Percentiles rank a stretch among this genome's conserved stretches.
phyloP scores from a whole-genome alignment of 2,329 filamentous ascomycete species.

The Calonectria henricotiae region DNA sequence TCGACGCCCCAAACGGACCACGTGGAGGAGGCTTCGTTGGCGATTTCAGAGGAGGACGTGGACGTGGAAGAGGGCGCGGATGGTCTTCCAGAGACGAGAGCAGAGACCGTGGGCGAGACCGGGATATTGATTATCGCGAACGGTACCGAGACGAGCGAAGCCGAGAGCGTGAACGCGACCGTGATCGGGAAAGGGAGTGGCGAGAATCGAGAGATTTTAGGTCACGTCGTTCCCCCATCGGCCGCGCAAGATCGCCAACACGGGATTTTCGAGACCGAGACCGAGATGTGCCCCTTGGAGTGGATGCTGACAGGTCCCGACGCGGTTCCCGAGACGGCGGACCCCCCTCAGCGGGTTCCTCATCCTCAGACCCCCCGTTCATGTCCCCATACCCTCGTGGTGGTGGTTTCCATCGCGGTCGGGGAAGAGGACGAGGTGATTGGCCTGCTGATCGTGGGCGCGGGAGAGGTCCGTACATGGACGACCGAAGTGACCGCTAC shows the following conservation, averaged over 20 bases:
- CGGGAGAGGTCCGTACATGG: conserved; percentile 70
- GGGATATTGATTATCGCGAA: conserved; percentile 74
- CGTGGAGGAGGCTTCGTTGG: conserved; percentile 78
- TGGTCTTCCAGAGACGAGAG: conserved; percentile 75
- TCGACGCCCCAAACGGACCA: conserved; percentile 79
- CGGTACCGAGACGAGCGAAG: conserved; percentile 74
- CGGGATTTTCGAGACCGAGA: conserved; percentile 77
- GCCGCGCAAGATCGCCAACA: conserved; percentile 76
- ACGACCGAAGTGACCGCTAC: conserved; percentile 75
- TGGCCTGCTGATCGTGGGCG: conserved; percentile 67
- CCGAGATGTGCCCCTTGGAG: conserved; percentile 72
- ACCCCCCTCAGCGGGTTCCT: conserved; percentile 80
- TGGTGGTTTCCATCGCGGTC: conserved; percentile 71
- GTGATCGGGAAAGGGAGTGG: conserved; percentile 69
- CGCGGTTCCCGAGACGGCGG: conserved; percentile 80
- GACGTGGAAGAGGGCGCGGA: conserved; percentile 72
- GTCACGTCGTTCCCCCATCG: conserved; percentile 72
- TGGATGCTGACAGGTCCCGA: conserved; percentile 78
- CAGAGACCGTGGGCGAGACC: conserved; percentile 73
- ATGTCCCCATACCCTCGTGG: conserved; percentile 69
- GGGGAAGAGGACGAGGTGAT: conserved; percentile 65
- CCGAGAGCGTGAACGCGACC: conserved; percentile 72
- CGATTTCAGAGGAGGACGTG: conserved; percentile 72
- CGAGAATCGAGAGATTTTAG: conserved; percentile 60
- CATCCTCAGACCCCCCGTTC: conserved; percentile 78